A percentile compares a stretch with the other conserved stretches of the same genome.
phyloP scores from a whole-genome alignment of 1,284 basidiomycete species.

The Laetiporus sulphureus region DNA sequence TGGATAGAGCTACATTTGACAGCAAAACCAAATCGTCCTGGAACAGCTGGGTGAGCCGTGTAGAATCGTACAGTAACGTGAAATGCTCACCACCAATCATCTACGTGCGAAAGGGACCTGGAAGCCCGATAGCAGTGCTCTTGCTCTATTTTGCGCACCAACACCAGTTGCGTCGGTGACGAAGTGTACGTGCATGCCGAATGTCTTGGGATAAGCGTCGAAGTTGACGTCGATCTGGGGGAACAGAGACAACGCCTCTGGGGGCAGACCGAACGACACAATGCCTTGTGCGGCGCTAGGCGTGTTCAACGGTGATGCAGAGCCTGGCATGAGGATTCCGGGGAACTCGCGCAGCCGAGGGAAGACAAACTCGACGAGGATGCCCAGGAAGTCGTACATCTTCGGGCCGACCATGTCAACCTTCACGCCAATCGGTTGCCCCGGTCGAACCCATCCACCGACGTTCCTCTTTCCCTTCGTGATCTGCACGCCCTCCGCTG shows the following conservation, averaged over 20 bases:
- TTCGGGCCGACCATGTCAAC: constrained; percentile 85
- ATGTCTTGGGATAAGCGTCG: constrained; percentile 78
- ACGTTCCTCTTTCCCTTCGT: constrained; percentile 75
- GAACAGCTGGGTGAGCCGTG: too few relatives aligned
- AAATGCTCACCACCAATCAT: constrained; percentile 22
- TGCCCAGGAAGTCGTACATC: constrained; percentile 92
- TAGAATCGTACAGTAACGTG: not conserved
- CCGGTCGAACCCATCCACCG: constrained; percentile 82
- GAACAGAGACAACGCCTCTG: constrained; percentile 85
- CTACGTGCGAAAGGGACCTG: constrained; percentile 72
- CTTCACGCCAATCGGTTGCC: constrained; percentile 82
- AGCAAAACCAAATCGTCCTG: too few relatives aligned
- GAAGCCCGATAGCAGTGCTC: constrained; percentile 83
- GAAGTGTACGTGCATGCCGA: constrained; percentile 91
- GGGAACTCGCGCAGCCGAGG: constrained; percentile 89
- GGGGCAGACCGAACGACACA: constrained; percentile 83
- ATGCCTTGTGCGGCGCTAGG: constrained; percentile 82
- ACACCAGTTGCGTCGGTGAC: constrained; percentile 79
- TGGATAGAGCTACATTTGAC: too few relatives aligned
- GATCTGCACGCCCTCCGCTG: constrained; percentile 75
- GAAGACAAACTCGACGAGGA: constrained; percentile 89
- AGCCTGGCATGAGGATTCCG: constrained; percentile 70
- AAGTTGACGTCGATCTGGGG: constrained; percentile 92
- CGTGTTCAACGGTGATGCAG: constrained; percentile 53
- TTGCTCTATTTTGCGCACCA: constrained; percentile 81